These are phyloP conservation scores for Zarea fungicola DNA, from an alignment of 2,329 filamentous ascomycete species.

Conservation along the genomic window DNA sequence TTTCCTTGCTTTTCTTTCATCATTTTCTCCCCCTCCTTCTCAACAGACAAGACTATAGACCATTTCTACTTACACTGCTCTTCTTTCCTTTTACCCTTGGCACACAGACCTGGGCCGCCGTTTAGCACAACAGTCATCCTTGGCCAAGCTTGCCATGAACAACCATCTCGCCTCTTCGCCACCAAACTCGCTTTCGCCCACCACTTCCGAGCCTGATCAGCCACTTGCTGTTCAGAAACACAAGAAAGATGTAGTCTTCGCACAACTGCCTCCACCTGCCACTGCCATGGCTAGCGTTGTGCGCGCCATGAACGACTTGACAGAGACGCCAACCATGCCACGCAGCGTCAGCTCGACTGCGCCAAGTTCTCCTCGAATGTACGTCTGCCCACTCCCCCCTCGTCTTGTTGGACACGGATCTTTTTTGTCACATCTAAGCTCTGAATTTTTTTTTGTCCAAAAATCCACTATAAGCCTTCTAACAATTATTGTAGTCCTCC, in stretches of 20 bases:
- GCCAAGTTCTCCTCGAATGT: constrained; percentile 55
- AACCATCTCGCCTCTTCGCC: constrained; percentile 32
- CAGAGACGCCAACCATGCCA: constrained; percentile 51
- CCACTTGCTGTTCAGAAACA: constrained; percentile 29
- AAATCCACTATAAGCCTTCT: too few species aligned
- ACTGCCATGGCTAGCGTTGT: constrained; percentile 38
- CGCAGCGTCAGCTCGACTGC: constrained; percentile 55
- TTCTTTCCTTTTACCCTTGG: constrained; percentile 13
- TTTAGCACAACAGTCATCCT: constrained; percentile 36
- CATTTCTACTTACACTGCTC: constrained; percentile 2
- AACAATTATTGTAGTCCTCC: constrained; percentile 48
- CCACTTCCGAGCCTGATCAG: constrained; percentile 26
- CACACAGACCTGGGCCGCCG: constrained; percentile 27
- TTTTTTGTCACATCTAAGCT: background rate
- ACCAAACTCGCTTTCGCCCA: constrained; percentile 24
- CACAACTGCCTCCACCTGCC: constrained; percentile 15
- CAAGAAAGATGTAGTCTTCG: constrained; percentile 26
- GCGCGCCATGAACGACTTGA: constrained; percentile 38
- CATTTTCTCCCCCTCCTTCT: constrained; percentile 6
- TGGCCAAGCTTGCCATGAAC: constrained; percentile 43
- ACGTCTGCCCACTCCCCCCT: constrained; percentile 27
- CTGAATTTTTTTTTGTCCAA: background rate
- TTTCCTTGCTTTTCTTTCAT: background rate
- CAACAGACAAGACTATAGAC: constrained; percentile 4
- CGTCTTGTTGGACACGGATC: background rate